Evolutionary conservation across 768 basidiomycete genomes (phyloP), one percentile per base, ranked within the genome.

Genomic region (Chalciporus pseudorubinellus): DNA sequence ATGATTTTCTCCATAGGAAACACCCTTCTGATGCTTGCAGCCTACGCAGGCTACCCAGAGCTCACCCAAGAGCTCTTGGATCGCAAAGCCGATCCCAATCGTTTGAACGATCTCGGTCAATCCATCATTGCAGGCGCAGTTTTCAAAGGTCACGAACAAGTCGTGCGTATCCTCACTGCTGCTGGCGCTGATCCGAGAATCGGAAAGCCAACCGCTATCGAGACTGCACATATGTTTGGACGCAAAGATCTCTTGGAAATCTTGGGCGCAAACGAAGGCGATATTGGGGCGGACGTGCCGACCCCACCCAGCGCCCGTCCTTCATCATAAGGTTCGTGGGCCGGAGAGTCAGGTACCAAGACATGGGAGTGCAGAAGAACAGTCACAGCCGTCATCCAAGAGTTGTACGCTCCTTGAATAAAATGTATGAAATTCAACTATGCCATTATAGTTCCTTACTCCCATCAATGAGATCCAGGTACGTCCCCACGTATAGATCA

Each of bases 51-150:
- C 1, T 85, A 89, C 58, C 65, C 70, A 0, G 69, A 74, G 2
- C 77, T 87, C 18, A 71, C 79, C 2, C 70, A 71, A 41, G 75
- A 74, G 13, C 75, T 92, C 22, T 66, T 89, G 42, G 59, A 68
- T 6, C 74, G 77, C 29, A 78, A 79, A 3, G 86, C 80, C 34
- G 85, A 90, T 64, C 80, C 83, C 2, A 84, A 89, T 59, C 72
- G 81, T 11, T 61, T 82, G 45, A 92, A 92, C 65, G 87, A 90
- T 58, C 74, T 78, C 3, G 81, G 80, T 0, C 89, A 91, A 59
- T 83, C 85, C 9, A 82, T 87, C 20, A 70, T 92, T 19, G 84
- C 89, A 7, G 89, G 89, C 3, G 88, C 84, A 0, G 80, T 90
- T 0, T 92, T 89, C 72, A 91, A 91, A 66, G 79, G 74, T 0